Percentiles rank a stretch among this genome's conserved stretches.
These are phyloP conservation scores for Orbilia quercus DNA, from an alignment of 2,329 filamentous ascomycete species.

Conservation along the genomic window DNA sequence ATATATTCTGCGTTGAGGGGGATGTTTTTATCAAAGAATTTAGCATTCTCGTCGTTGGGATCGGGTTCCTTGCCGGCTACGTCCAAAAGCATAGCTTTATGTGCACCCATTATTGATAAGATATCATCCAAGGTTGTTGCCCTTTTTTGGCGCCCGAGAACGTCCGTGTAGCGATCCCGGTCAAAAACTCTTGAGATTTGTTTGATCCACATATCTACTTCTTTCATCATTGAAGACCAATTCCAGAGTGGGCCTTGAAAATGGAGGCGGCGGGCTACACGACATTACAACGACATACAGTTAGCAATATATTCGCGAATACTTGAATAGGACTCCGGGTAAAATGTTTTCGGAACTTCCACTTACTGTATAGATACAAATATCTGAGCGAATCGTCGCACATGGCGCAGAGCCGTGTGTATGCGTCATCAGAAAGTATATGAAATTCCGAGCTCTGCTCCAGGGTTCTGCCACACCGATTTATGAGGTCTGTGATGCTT, in stretches of 20 bases:
- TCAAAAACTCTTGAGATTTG: constrained; percentile 1
- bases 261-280: constrained; percentile 34
- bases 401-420: not conserved
- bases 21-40: too few species aligned
- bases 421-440: constrained; percentile 4
- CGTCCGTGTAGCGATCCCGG: constrained; percentile 13
- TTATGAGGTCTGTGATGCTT: constrained; percentile 9
- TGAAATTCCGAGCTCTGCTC: not conserved
- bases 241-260: constrained; percentile 15
- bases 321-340: too few species aligned
- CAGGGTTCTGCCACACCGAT: not conserved
- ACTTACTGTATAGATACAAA: constrained; percentile 24
- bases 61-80: too few species aligned
- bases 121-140: too few species aligned
- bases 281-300: too few species aligned
- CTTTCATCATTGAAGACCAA: constrained; percentile 2
- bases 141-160: constrained; percentile 18
- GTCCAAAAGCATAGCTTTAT: not conserved
- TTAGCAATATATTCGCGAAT: too few species aligned
- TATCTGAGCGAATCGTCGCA: constrained; percentile 16
- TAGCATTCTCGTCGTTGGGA: constrained; percentile 4
- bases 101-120: too few species aligned
- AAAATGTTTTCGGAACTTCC: not conserved
- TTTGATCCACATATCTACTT: constrained; percentile 1
- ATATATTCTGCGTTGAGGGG: too few species aligned